phyloP scores from a whole-genome alignment of 2,329 filamentous ascomycete genomes.

The Metarhizium guizhouense region DNA sequence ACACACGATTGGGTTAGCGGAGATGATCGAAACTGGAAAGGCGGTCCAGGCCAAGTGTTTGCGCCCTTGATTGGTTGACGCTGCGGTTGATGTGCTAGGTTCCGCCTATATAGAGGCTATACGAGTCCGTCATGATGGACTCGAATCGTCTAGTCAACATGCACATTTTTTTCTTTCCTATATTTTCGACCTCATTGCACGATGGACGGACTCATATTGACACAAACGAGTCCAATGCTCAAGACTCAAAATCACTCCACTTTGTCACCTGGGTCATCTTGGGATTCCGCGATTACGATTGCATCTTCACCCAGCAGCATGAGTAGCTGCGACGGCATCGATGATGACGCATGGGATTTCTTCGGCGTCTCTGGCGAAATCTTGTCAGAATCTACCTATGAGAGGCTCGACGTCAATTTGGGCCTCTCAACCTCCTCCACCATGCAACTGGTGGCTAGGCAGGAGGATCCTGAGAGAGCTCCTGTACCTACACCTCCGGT shows the following conservation, averaged over 20 bases:
- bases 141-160: too few relatives aligned
- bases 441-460: not conserved
- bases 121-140: too few relatives aligned
- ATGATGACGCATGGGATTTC: not conserved
- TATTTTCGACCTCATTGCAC: too few relatives aligned
- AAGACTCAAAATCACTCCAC: slow-evolving; percentile 1
- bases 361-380: not conserved
- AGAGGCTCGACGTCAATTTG: not conserved
- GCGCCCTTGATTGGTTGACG: too few relatives aligned
- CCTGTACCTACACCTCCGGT: not conserved
- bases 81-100: too few relatives aligned
- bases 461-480: not conserved
- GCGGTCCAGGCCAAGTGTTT: too few relatives aligned
- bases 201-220: too few relatives aligned
- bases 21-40: too few relatives aligned
- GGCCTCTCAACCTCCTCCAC: not conserved
- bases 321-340: slow-evolving; percentile 1
- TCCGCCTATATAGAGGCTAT: too few relatives aligned
- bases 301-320: not conserved
- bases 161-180: too few relatives aligned
- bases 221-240: not conserved
- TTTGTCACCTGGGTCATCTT: slow-evolving; percentile 1
- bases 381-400: not conserved
- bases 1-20: too few relatives aligned
- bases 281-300: not conserved